Evolutionary conservation across 192 early-diverging fungal genomes (phyloP).

Genomic region (Rhizophagus clarus): DNA sequence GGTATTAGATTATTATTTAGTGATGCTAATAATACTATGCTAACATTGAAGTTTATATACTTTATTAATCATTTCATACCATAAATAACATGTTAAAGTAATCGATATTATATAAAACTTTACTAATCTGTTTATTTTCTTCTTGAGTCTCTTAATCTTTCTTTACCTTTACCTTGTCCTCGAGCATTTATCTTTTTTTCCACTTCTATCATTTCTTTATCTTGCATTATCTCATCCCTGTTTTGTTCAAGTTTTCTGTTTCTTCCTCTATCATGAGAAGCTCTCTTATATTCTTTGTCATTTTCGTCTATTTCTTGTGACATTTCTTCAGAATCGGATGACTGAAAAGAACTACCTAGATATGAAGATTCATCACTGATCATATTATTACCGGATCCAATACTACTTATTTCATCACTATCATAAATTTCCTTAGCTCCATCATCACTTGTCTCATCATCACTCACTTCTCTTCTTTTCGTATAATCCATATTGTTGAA

Average conservation of each 20-base stretch:
- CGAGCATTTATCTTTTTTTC: background rate
- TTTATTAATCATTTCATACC: too few relatives aligned
- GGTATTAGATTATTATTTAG: too few relatives aligned
- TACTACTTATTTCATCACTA: background rate
- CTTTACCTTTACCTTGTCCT: background rate
- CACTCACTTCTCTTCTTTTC: background rate
- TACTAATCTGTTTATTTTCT: background rate
- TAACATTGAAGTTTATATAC: too few relatives aligned
- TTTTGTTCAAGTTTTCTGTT: background rate
- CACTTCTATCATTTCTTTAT: background rate
- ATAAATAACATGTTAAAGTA: too few relatives aligned
- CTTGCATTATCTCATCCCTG: background rate
- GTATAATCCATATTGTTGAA: background rate
- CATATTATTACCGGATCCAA: background rate
- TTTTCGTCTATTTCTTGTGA: background rate
- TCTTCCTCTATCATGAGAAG: background rate
- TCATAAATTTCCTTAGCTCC: background rate
- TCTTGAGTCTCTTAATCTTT: background rate
- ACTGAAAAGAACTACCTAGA: conserved; percentile 8
- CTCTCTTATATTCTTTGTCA: background rate
- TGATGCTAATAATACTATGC: too few relatives aligned
- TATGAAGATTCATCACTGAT: conserved; percentile 17
- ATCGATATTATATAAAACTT: too few relatives aligned
- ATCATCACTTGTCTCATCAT: background rate
- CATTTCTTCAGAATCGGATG: background rate